Evolutionary conservation across 1,284 basidiomycete genomes (phyloP).

Genomic region (Amylostereum areolatum): DNA sequence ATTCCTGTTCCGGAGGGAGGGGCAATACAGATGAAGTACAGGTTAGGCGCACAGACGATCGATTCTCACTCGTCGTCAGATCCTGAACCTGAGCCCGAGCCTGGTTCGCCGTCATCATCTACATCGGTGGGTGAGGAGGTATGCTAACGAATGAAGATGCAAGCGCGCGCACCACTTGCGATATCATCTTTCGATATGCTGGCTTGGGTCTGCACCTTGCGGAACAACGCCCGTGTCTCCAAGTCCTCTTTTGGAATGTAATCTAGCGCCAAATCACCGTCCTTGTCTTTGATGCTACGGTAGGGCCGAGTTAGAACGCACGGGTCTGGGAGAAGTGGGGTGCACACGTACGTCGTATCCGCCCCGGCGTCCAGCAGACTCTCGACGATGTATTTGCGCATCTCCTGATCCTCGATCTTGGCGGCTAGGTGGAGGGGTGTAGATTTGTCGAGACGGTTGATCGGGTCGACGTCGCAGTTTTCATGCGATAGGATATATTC

Average conservation of each 20-base stretch:
- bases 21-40: no score
- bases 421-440: slow-evolving; percentile 85
- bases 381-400: slow-evolving; percentile 50
- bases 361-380: slow-evolving; percentile 76
- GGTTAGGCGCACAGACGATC: no score
- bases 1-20: no score
- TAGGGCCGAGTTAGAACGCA: neutral
- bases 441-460: slow-evolving; percentile 67
- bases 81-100: slow-evolving; percentile 27
- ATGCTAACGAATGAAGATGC: neutral
- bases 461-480: slow-evolving; percentile 78
- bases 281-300: slow-evolving; percentile 69
- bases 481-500: slow-evolving; percentile 73
- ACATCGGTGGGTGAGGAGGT: slow-evolving; percentile 19
- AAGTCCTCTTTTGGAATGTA: slow-evolving; percentile 47
- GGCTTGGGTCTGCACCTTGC: slow-evolving; percentile 42
- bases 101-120: slow-evolving; percentile 27
- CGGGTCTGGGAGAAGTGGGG: no score
- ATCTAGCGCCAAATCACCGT: slow-evolving; percentile 54
- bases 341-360: slow-evolving; percentile 49
- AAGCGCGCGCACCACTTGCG: slow-evolving; percentile 27
- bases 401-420: slow-evolving; percentile 52
- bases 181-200: slow-evolving; percentile 33
- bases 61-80: slow-evolving; percentile 23
- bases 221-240: slow-evolving; percentile 40